Evolutionary conservation across 495 filamentous ascomycete species (phyloP).

Genomic region (Podospora comata): DNA sequence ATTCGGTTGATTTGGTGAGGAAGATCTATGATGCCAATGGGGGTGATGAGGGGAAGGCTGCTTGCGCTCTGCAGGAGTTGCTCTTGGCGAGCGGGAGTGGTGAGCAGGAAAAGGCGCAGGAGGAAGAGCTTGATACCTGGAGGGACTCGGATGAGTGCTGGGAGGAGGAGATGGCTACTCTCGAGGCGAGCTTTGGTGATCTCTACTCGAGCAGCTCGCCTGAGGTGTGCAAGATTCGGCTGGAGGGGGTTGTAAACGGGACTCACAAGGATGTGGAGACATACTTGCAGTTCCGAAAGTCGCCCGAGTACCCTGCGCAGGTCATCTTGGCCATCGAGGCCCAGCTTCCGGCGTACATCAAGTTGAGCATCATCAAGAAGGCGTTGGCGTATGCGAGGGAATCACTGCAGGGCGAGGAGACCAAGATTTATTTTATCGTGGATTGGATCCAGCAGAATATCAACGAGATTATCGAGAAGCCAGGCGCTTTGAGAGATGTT

Average conservation of each 20-base stretch:
- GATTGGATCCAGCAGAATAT: conserved; percentile 87
- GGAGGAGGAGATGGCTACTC: conserved; percentile 76
- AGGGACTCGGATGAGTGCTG: conserved; percentile 58
- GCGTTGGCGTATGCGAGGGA: conserved; percentile 64
- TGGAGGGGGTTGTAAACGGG: conserved; percentile 47
- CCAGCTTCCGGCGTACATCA: conserved; percentile 84
- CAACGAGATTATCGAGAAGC: conserved; percentile 69
- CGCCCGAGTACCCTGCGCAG: conserved; percentile 67
- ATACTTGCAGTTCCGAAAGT: conserved; percentile 49
- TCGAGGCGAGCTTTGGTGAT: conserved; percentile 77
- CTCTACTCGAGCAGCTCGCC: conserved; percentile 55
- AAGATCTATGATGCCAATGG: conserved; percentile 63
- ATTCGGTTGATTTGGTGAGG: conserved; percentile 76
- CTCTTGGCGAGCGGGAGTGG: conserved; percentile 51
- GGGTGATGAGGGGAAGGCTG: conserved; percentile 75
- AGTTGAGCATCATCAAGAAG: conserved; percentile 81
- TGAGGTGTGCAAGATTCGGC: conserved; percentile 61
- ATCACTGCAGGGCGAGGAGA: conserved; percentile 71
- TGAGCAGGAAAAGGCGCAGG: conserved; percentile 4
- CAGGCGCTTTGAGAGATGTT: conserved; percentile 79
- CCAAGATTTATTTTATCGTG: conserved; percentile 78
- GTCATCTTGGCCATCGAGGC: conserved; percentile 70
- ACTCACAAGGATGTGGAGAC: conserved; percentile 43
- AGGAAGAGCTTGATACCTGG: conserved; percentile 37
- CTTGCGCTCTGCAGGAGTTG: conserved; percentile 70